Conservation (phyloP, 1,139 yeast genomes). For the Blastobotrys indianensis region DNA sequence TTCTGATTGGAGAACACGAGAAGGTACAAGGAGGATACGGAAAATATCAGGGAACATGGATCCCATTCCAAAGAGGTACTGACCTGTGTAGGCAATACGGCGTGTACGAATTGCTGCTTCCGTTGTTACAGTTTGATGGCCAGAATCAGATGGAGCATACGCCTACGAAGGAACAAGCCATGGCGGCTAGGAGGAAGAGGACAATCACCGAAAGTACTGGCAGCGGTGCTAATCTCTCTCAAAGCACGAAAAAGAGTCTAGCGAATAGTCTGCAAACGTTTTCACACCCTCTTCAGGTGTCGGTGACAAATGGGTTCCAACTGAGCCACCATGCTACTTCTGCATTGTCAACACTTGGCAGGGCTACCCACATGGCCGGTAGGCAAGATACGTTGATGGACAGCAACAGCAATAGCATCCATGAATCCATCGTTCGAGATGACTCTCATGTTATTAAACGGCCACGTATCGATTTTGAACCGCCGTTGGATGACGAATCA, state of each 20-base stretch:
- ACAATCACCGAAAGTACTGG: neutral
- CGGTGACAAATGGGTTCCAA: neutral
- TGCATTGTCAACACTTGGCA: constrained; percentile 1
- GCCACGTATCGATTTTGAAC: constrained; percentile 1
- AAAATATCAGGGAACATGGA: constrained; percentile 93
- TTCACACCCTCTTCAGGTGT: constrained; percentile 7
- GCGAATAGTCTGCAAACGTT: neutral
- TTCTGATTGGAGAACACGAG: constrained; percentile 80
- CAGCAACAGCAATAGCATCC: neutral
- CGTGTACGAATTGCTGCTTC: constrained; percentile 56
- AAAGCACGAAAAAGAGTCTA: neutral
- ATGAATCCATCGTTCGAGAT: neutral
- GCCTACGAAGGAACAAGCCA: constrained; percentile 52
- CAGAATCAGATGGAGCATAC: constrained; percentile 48
- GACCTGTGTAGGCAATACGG: constrained; percentile 57
- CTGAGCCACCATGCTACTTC: neutral
- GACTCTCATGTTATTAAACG: neutral
- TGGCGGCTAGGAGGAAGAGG: constrained; percentile 33
- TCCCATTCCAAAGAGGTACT: constrained; percentile 56
- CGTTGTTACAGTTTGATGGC: constrained; percentile 56
- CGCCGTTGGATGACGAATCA: constrained; percentile 7
- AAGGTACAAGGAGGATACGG: constrained; percentile 96
- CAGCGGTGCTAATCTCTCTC: too few species aligned
- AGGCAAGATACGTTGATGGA: constrained; percentile 8
- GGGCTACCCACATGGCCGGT: neutral